Conservation (phyloP, 129 eudicot species). For the Daucus carota region DH1_v3.0 NC_030382.2:57927001-57927500, state of each 20-base stretch:
- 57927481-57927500: not conserved
- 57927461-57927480: not conserved
- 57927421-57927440: not conserved
- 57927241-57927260: not conserved
- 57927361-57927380: not conserved
- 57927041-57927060: no score
- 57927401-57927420: not conserved
- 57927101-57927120: not conserved
- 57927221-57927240: not conserved
- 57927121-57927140: not conserved
- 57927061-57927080: no score
- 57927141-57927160: not conserved
- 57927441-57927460: not conserved
- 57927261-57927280: not conserved
- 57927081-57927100: not conserved
- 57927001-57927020: no score
- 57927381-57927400: no score
- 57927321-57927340: not conserved
- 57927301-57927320: not conserved
- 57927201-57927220: not conserved
- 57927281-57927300: not conserved
- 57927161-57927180: not conserved
- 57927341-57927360: not conserved
- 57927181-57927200: conserved; percentile 5
- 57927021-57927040: no score